Evolutionary conservation across 2,329 filamentous ascomycete genomes (phyloP), one percentile per base, ranked within the genome.

Genomic region (Setomelanomma holmii): DNA sequence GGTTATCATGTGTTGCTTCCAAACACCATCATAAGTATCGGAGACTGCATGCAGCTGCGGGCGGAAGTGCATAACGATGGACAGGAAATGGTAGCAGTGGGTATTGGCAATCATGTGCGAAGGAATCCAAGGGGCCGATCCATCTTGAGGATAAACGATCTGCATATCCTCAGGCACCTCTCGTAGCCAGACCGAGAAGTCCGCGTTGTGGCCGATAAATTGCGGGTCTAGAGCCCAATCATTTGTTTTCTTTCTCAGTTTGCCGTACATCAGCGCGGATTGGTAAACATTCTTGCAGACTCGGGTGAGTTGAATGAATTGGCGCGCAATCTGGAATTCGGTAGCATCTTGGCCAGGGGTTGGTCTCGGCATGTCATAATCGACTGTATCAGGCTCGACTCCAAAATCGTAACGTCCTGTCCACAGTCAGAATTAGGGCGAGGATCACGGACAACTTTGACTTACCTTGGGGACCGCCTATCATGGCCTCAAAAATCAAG

Each of bases 81-180:
- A 88, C 16, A 98, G 81, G 63, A 96, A 88, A 72, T 95, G 93
- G 74, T 98, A 96, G 2, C 88, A 89, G 69, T 96, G 90, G 74
- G 96, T 81, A 68, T 96, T 96, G 30, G 91, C 93, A 41, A 96
- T 82, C 67, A 93, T 96, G 62, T 96, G 89, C 6, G 90, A 93
- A 2, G 90, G 85, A 16, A 97, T 80, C 88, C 89, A 95, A 0
- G 93, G 93, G 2, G 90, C 83, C 3, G 89, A 89, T 42, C 89
- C 90, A 67, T 96, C 90, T 0, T 84, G 74, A 2, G 92, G 89
- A 68, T 93, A 96, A 3, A 83, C 85, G 33, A 98, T 81, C 56
- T 89, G 84, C 55, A 98, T 79, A 69, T 96, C 91, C 10, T 83
- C 77, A 0, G 93, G 93, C 5, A 98, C 79, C 49, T 91, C 89